Evolutionary conservation across 768 basidiomycete species (phyloP), one percentile per base, ranked within the genome.

Genomic region (Kwoniella dejecticola): DNA sequence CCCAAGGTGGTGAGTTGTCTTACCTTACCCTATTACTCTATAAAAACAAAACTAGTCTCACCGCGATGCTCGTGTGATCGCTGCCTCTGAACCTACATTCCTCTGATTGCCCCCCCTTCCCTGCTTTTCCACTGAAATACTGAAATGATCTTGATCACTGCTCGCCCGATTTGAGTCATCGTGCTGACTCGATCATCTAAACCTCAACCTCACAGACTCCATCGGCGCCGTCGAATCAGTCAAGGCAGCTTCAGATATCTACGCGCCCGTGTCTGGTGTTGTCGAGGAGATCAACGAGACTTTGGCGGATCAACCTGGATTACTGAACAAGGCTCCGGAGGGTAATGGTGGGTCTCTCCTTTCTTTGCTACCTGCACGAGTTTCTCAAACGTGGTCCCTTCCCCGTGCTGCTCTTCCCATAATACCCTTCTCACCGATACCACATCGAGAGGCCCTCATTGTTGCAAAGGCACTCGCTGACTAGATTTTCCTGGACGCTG

Each of bases 201-300:
- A n/a, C n/a, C n/a, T n/a, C n/a, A n/a, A n/a, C n/a, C n/a, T n/a
- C n/a, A n/a, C n/a, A 93, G 93, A 89, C 46, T 80, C 86, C 66
- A 89, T 95, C 76, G 93, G 93, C 50, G 90, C 90, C 6, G 91
- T 97, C 10, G 93, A 96, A 80, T 95, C 92, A 64, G 93, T 96
- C 58, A 97, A 97, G 78, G 93, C 93, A 27, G 91, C 92, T 38
- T 94, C 93, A 1, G 93, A 97, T 76, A 93, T 97, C 74, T 99
- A 89, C 79, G 91, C 95, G 4, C 96, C 96, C 27, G 85, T 98
- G 21, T 91, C 91, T 2, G 96, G 96, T 8, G 84, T 83, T 4
- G 81, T 99, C 19, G 81, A 85, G 62, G 87, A 87, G 74, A 85
- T 97, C 71, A 99, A 99, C 79, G 82, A 86, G 57, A 77, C 66